phyloP scores from a whole-genome alignment of 2,329 filamentous ascomycete genomes.

The Fusarium sp. region DNA sequence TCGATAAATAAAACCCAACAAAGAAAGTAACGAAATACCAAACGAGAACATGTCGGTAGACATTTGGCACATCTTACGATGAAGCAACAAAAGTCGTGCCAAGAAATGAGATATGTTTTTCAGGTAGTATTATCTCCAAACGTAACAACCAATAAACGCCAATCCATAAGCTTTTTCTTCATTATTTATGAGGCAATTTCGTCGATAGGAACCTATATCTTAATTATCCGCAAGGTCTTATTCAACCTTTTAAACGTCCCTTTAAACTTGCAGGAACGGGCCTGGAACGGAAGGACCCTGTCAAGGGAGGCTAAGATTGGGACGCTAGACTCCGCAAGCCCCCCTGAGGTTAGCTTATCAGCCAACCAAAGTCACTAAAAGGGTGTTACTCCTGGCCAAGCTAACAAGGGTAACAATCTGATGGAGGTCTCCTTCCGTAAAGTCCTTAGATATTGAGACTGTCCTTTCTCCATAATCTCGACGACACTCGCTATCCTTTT shows the following conservation, averaged over 20 bases:
- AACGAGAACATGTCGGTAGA: too few relatives aligned
- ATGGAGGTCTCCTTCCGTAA: conserved; percentile 17
- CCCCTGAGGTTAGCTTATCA: conserved; percentile 14
- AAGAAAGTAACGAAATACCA: too few relatives aligned
- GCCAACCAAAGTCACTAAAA: conserved; percentile 33
- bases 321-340: conserved; percentile 21
- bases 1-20: too few relatives aligned
- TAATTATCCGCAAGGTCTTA: too few relatives aligned
- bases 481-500: conserved; percentile 8
- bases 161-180: too few relatives aligned
- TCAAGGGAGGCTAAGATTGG: conserved; percentile 7
- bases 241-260: background rate
- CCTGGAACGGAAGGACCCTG: conserved; percentile 11
- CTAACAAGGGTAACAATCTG: conserved; percentile 5
- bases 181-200: too few relatives aligned
- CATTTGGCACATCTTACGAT: too few relatives aligned
- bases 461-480: conserved; percentile 18
- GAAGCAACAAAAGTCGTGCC: too few relatives aligned
- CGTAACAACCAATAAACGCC: too few relatives aligned
- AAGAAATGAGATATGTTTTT: too few relatives aligned
- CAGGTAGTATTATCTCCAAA: too few relatives aligned
- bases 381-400: conserved; percentile 15
- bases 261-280: conserved; percentile 12
- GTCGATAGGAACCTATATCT: too few relatives aligned
- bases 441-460: conserved; percentile 16